Base-by-base conservation (phyloP, 2,329 filamentous ascomycete genomes). In the Ophiostoma piceae region DNA sequence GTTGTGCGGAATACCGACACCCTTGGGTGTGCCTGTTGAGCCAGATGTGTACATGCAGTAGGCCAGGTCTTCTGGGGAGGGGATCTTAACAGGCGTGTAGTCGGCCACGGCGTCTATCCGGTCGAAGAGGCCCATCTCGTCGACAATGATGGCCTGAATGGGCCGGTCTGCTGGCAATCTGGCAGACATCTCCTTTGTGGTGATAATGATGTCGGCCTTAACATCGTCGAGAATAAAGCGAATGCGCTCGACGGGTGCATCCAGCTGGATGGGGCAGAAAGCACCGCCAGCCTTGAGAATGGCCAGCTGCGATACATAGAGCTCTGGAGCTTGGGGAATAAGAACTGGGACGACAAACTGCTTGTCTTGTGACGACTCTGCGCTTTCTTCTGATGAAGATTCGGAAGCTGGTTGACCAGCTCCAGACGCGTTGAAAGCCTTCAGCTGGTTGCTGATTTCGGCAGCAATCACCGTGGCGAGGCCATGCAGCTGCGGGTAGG, bases 31-130 rank as follows among this genome's bases (percentile, higher is more conserved):
- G 14, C 94, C 94, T 0, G 93, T 97, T 5, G 92, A 96, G 2
- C 93, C 93, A 65, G 92, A 96, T 0, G 94, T 97, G 77, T 96
- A 97, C 88, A 97, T 93, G 71, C 97, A 87, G 80, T 97, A 97
- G 32, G 94, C 92, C 32, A 94, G 77, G 71, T 84, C 80, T 1
- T 80, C 75, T 0, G 79, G 75, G 1, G 54, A 41, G 22, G 47
- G 29, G 39, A 8, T 54, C 11, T 65, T 66, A 22, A 22, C 2
- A 6, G 68, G 57, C 12, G 9, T 5, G 43, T 29, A 4, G 7
- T n/a, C n/a, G n/a, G 32, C 62, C 16, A 39, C 9, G 16, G 37
- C 29, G 16, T 32, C 35, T 35, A 35, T 39, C 9, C 67, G 8
- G 35, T 67, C 51, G 57, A 69, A 71, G 1, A 70, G 69, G 3